These are phyloP conservation scores for Thermothielavioides terrestris DNA, from an alignment of 495 filamentous ascomycete species.

Conservation along the genomic window DNA sequence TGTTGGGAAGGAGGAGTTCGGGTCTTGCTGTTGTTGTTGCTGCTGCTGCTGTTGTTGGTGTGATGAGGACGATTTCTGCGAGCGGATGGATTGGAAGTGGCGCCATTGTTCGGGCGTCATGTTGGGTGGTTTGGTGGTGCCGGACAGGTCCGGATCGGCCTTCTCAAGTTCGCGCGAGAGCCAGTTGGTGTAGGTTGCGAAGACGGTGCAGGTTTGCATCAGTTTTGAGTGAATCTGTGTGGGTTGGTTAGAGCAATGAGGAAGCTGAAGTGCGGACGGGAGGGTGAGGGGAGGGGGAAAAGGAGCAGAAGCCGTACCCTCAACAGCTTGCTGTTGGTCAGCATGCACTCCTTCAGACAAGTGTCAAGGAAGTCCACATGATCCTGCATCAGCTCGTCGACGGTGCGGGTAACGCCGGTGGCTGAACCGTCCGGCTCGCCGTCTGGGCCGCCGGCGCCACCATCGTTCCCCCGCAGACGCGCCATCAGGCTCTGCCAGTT, in stretches of 20 bases:
- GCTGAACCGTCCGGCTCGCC: background rate
- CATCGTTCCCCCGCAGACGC: constrained; percentile 57
- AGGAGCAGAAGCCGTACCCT: constrained; percentile 50
- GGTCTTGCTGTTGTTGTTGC: constrained; percentile 5
- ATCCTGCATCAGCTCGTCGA: constrained; percentile 97
- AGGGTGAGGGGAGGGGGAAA: background rate
- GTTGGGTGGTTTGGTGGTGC: constrained; percentile 39
- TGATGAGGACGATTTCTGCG: constrained; percentile 23
- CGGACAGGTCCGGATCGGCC: constrained; percentile 63
- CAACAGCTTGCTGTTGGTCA: constrained; percentile 88
- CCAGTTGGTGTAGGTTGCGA: constrained; percentile 74
- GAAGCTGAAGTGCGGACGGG: background rate
- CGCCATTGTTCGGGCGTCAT: constrained; percentile 49
- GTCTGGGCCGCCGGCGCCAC: constrained; percentile 40
- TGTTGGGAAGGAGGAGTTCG: constrained; percentile 2
- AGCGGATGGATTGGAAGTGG: constrained; percentile 34
- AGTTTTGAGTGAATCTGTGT: constrained; percentile 87
- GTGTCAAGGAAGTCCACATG: constrained; percentile 98
- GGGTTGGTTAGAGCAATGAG: background rate
- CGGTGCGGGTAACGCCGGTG: constrained; percentile 60
- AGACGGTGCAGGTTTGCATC: constrained; percentile 85
- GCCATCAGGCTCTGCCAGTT: constrained; percentile 94
- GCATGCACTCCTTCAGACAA: constrained; percentile 97
- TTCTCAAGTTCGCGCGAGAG: constrained; percentile 71
- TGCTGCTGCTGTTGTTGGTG: background rate